Conservation (phyloP, 2,329 filamentous ascomycete genomes). For the Podosphaera xanthii region DNA sequence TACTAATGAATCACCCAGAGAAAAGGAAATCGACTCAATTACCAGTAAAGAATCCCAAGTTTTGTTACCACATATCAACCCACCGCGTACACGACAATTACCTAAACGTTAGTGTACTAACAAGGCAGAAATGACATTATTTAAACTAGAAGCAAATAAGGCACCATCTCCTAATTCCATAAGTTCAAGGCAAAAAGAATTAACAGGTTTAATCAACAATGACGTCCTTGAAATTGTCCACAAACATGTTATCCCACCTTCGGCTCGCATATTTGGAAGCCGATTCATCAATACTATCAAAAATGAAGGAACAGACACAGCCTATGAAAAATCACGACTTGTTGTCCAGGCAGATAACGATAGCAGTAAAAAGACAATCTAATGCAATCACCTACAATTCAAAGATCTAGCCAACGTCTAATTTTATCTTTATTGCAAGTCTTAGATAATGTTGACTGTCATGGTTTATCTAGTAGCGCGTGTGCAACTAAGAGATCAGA, state of each 20-base stretch:
- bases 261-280: no score
- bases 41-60: no score
- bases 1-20: neutral
- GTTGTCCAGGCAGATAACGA: slow-evolving; percentile 5
- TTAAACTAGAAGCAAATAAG: neutral
- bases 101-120: neutral
- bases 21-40: neutral
- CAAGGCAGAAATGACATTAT: neutral
- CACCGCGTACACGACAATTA: neutral
- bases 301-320: slow-evolving; percentile 1
- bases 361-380: neutral
- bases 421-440: neutral
- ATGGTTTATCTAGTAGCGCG: no score
- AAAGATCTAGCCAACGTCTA: neutral
- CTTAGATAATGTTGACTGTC: neutral
- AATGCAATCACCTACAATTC: neutral
- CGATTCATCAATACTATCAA: no score
- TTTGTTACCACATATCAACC: no score
- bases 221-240: no score
- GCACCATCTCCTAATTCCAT: neutral
- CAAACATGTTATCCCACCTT: no score
- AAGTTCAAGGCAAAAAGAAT: neutral
- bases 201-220: slow-evolving; percentile 1
- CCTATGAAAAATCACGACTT: slow-evolving; percentile 4
- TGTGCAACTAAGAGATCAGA: no score